Conservation (phyloP, 345 rosid species). For the Cardamine chenopodiifolia region DNA sequence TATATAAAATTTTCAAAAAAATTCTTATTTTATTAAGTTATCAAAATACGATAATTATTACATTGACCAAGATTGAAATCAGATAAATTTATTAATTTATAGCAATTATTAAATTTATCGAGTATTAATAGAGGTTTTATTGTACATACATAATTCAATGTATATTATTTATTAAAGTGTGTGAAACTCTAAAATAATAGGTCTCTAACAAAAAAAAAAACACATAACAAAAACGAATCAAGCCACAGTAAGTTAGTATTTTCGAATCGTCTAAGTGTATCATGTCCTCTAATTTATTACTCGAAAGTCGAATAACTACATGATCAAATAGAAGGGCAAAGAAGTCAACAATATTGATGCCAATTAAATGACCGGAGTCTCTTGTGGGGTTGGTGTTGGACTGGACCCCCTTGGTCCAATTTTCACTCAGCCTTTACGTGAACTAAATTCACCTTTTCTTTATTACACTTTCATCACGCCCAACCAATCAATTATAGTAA, state of each 20-base stretch:
- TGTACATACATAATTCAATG: no score
- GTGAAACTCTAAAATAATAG: neutral
- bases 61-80: no score
- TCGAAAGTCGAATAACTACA: neutral
- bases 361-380: conserved; percentile 25
- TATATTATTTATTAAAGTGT: neutral
- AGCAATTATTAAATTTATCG: no score
- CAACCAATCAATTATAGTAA: conserved; percentile 22
- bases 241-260: neutral
- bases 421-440: conserved; percentile 38
- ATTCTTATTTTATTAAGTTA: no score
- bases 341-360: conserved; percentile 13
- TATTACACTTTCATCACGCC: conserved; percentile 39
- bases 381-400: conserved; percentile 32
- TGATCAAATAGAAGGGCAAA: conserved; percentile 12
- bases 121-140: no score
- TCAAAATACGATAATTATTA: no score
- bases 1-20: no score
- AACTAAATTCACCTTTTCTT: conserved; percentile 35
- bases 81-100: no score
- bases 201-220: no score
- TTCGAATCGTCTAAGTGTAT: neutral
- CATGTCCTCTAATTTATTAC: neutral
- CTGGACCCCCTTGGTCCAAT: conserved; percentile 3
- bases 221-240: neutral